Evolutionary conservation across 371 early-diverging fungal genomes (phyloP), one percentile per base, ranked within the genome.

Genomic region (Mycotypha africana): DNA sequence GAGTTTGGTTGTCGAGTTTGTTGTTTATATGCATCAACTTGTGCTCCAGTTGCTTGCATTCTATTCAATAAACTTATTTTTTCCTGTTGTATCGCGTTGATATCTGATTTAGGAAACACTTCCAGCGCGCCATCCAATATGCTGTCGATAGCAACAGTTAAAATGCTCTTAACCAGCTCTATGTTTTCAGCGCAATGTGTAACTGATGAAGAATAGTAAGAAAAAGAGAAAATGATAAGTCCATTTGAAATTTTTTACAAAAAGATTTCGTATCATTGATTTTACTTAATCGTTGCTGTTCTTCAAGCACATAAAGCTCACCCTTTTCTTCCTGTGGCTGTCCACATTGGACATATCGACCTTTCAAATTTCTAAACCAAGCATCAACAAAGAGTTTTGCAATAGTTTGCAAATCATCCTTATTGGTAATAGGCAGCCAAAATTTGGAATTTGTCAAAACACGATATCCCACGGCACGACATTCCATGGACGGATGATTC

Each of bases 321-420:
- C 51, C 51, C 8, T 53, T 40, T n/a, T n/a, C n/a, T n/a, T n/a
- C n/a, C n/a, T n/a, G n/a, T n/a, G n/a, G n/a, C 23, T 49, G 45
- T 16, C 37, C 49, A 38, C 38, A 52, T 25, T 34, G 52, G 2
- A 58, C 23, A 16, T 64, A 73, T 5, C 64, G 54, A 11, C 45
- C 57, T 25, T 66, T 63, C 40, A 73, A 51, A 30, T 66, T 59
- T 40, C 69, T 42, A 39, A 73, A 73, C 73, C 73, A 73, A 16
- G 64, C 62, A 32, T 68, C 64, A n/a, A 61, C 43, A 8, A 69
- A 15, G 1, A 58, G 14, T 19, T 60, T 61, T 1, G 62, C 39
- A 5, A 64, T 45, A 0, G 37, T 34, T 3, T 38, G 31, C 5
- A 55, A 47, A 12, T 59, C 58, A 8, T 33, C 24, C 6, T 31